phyloP scores from a whole-genome alignment of 2,329 filamentous ascomycete genomes.

The Xylariales sp. region DNA sequence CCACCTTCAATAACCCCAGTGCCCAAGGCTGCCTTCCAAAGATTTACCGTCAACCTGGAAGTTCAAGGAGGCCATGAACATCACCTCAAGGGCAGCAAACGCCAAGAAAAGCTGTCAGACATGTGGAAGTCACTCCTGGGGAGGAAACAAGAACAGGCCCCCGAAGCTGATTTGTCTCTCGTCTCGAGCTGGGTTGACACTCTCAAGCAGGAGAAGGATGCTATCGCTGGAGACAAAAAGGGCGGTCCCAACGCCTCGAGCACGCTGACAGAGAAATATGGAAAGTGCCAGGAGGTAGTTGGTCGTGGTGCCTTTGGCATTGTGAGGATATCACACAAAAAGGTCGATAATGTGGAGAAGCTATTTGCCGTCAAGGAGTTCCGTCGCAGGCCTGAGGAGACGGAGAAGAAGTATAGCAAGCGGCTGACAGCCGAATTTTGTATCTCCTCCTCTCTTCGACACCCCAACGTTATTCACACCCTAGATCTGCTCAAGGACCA shows the following conservation, averaged over 20 bases:
- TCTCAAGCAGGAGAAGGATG: slow-evolving; percentile 81
- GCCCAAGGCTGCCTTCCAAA: slow-evolving; percentile 32
- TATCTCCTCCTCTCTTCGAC: slow-evolving; percentile 92
- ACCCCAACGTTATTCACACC: slow-evolving; percentile 97
- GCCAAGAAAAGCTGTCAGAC: slow-evolving; percentile 91
- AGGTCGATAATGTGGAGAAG: slow-evolving; percentile 76
- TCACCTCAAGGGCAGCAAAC: slow-evolving; percentile 79
- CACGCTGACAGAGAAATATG: slow-evolving; percentile 92
- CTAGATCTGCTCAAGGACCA: slow-evolving; percentile 91
- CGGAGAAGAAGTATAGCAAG: slow-evolving; percentile 96
- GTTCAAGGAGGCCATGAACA: slow-evolving; percentile 75
- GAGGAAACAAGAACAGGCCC: slow-evolving; percentile 70
- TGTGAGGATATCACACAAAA: slow-evolving; percentile 95
- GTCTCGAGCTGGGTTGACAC: slow-evolving; percentile 97
- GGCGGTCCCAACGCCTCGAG: slow-evolving; percentile 68
- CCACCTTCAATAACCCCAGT: no score
- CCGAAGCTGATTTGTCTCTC: slow-evolving; percentile 81
- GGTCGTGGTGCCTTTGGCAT: slow-evolving; percentile 96
- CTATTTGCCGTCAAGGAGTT: slow-evolving; percentile 98
- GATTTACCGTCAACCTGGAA: slow-evolving; percentile 47
- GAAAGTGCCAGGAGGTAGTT: slow-evolving; percentile 96
- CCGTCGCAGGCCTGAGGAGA: slow-evolving; percentile 87
- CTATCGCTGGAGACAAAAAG: slow-evolving; percentile 70
- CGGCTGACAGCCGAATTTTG: slow-evolving; percentile 96
- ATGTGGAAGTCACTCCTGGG: slow-evolving; percentile 86